These are phyloP conservation scores for Basidiobolus meristosporus DNA, from an alignment of 371 early-diverging fungal genomes.

Conservation along the genomic window DNA sequence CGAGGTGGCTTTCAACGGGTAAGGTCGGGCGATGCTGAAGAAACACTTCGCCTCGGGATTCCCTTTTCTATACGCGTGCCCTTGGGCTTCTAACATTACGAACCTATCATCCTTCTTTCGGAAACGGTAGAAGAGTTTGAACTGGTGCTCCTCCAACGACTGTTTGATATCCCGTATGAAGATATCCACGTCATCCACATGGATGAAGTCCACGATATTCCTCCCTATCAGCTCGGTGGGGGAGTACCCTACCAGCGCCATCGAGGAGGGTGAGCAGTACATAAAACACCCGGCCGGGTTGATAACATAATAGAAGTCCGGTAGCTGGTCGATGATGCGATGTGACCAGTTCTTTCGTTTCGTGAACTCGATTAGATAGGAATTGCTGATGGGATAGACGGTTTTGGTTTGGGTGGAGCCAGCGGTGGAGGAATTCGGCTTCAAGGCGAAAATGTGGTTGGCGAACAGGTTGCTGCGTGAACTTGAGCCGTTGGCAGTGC, in stretches of 20 bases:
- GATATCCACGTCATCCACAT: constrained; percentile 30
- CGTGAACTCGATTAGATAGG: constrained; percentile 17
- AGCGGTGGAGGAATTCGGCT: no score
- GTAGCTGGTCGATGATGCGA: constrained; percentile 31
- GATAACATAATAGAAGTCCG: constrained; percentile 36
- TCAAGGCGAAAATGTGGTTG: no score
- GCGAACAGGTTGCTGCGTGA: no score
- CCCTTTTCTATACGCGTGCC: constrained; percentile 16
- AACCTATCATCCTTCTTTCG: constrained; percentile 23
- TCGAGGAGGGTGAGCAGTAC: constrained; percentile 30
- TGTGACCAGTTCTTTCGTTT: constrained; percentile 27
- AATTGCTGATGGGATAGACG: no score
- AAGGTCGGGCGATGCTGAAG: constrained; percentile 26
- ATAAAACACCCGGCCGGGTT: constrained; percentile 26
- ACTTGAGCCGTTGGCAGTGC: no score
- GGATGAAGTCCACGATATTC: constrained; percentile 26
- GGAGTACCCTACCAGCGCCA: constrained; percentile 26
- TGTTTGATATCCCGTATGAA: constrained; percentile 20
- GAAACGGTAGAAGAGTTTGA: constrained; percentile 21
- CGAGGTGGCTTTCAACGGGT: constrained; percentile 18
- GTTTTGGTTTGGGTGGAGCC: no score
- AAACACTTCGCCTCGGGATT: constrained; percentile 13
- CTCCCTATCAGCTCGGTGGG: constrained; percentile 31
- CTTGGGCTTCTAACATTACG: constrained; percentile 22
- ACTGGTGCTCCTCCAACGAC: constrained; percentile 17